phyloP scores from a whole-genome alignment of 139 green algal genomes.

The Dunaliella primolecta region DNA sequence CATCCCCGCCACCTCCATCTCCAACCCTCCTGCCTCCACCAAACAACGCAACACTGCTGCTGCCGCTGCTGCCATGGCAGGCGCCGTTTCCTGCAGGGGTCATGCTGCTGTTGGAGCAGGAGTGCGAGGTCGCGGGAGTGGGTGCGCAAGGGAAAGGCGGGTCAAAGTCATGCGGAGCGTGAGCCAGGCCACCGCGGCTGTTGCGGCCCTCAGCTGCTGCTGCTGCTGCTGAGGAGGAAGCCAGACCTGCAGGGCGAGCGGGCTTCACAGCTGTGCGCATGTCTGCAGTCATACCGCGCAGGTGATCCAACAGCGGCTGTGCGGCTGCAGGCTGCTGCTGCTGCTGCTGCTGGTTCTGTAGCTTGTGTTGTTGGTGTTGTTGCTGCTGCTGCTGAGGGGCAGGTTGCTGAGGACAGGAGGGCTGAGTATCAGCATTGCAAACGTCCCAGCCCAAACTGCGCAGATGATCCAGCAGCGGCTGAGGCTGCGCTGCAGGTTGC shows the following conservation, averaged over 20 bases:
- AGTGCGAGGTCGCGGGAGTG: neutral
- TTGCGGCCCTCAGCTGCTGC: neutral
- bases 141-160: neutral
- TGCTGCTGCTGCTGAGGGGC: too few relatives aligned
- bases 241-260: neutral
- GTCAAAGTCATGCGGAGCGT: too few relatives aligned
- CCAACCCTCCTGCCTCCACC: neutral
- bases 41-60: neutral
- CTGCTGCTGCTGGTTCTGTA: neutral
- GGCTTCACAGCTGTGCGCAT: neutral
- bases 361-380: neutral
- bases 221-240: neutral
- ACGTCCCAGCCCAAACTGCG: too few relatives aligned
- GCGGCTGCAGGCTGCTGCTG: neutral
- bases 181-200: neutral
- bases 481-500: too few relatives aligned
- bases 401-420: too few relatives aligned
- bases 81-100: neutral
- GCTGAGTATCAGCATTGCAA: too few relatives aligned
- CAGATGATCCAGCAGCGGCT: too few relatives aligned
- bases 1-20: neutral
- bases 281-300: neutral
- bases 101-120: neutral
- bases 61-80: neutral
- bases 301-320: neutral